Evolutionary conservation across 345 rosid species (phyloP).

Genomic region (Linum usitatissimum): DNA sequence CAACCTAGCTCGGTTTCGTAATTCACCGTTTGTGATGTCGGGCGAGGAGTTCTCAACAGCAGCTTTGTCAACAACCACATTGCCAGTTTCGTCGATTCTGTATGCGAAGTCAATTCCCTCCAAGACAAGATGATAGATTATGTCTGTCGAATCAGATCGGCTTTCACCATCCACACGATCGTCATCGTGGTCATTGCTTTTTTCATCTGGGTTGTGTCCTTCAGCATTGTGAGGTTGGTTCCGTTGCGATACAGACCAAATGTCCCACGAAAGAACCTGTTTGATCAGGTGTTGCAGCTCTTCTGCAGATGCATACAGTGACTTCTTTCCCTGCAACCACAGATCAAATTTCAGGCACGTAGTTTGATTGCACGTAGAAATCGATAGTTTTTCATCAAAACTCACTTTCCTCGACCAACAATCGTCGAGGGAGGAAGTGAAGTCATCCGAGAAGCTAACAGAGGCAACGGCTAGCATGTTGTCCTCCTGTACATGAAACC

Average conservation of each 20-base stretch:
- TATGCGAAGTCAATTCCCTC: slow-evolving; percentile 72
- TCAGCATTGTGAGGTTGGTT: slow-evolving; percentile 36
- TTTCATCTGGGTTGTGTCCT: slow-evolving; percentile 10
- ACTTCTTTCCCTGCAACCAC: slow-evolving; percentile 46
- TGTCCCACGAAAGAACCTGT: slow-evolving; percentile 90
- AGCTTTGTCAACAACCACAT: slow-evolving; percentile 51
- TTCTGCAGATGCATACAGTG: slow-evolving; percentile 56
- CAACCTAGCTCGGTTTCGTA: slow-evolving; percentile 4
- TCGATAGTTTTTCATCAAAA: background rate
- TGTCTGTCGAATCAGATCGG: slow-evolving; percentile 10
- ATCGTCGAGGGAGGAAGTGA: slow-evolving; percentile 45
- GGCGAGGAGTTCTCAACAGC: slow-evolving; percentile 11
- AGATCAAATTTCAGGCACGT: background rate
- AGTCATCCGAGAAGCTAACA: slow-evolving; percentile 51
- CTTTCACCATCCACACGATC: slow-evolving; percentile 8
- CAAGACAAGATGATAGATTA: slow-evolving; percentile 56
- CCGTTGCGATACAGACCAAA: slow-evolving; percentile 73
- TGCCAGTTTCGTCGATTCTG: slow-evolving; percentile 42
- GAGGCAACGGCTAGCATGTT: slow-evolving; percentile 52
- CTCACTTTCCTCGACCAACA: slow-evolving; percentile 65
- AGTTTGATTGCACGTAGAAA: background rate
- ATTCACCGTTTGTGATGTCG: slow-evolving; percentile 1
- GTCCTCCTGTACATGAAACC: slow-evolving; percentile 49
- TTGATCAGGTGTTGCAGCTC: slow-evolving; percentile 54
- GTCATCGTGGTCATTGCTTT: slow-evolving; percentile 14